Base-by-base conservation (phyloP, 805 yeast genomes). In the Hanseniaspora mollemarum region DNA sequence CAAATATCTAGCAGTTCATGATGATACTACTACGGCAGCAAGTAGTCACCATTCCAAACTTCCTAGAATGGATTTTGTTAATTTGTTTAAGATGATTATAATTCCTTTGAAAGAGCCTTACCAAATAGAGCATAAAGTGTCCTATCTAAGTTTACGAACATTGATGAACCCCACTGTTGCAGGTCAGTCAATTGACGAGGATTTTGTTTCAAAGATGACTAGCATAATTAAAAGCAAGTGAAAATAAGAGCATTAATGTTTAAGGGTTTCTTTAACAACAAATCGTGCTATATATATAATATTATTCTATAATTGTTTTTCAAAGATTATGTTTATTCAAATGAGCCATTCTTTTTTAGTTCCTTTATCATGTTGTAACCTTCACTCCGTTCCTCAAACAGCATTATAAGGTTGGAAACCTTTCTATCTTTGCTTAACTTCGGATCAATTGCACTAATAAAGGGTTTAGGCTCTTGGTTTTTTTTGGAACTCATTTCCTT, bases 361-460 rank as follows among this genome's bases (percentile, higher is more conserved):
- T 38, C 43, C 22, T 46, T 46, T 4, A 39, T 8, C 38, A 46
- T 24, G 6, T 48, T 40, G 12, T 31, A 40, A 4, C 51, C 35
- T 18, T 48, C 51, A 19, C 44, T 40, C 22, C 45, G 41, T 16
- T 40, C 51, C 21, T 48, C 51, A 40, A 48, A 48, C 41, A 48
- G 19, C 51, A 48, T 48, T 9, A 48, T 48, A 13, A 48, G 26
- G 16, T 40, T 48, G 10, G 45, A 40, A 31, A 48, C 51, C 33
- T 48, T 48, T 26, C 51, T 48, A 12, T 48, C 35, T 7, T 48
- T 41, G 15, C 5, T 6, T 12, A 36, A 13, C n/a, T 25, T 32
- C 4, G 51, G 15, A 16, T 31, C 25, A 6, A 32, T 24, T 13
- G 42, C 9, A 3, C 22, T n/a, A 12, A 31, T 18, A 24, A 13